Percentiles rank a stretch among this genome's conserved stretches.
Conservation (phyloP, 1,284 basidiomycete species). For the Cryptococcus amylolentus region DNA sequence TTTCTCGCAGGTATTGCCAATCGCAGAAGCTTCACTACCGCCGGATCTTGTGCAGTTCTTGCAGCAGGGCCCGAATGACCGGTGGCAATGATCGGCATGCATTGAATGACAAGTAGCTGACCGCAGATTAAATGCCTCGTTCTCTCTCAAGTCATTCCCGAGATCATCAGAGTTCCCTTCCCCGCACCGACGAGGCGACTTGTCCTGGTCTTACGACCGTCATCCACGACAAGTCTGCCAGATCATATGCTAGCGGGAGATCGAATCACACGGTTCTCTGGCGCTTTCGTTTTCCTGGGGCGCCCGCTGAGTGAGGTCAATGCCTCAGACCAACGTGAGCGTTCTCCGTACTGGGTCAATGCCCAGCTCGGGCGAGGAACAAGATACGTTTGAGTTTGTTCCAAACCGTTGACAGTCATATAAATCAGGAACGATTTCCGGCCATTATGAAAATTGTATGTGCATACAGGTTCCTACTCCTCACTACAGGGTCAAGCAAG, state of each 20-base stretch:
- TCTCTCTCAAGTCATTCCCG: background rate
- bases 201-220: slow-evolving; percentile 13
- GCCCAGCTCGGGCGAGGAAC: background rate
- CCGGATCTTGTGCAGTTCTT: slow-evolving; percentile 32
- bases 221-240: slow-evolving; percentile 8
- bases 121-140: background rate
- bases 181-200: background rate
- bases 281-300: slow-evolving; percentile 22
- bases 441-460: background rate
- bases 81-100: slow-evolving; percentile 9
- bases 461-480: background rate
- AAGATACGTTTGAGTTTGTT: slow-evolving; percentile 2
- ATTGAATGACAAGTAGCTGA: background rate
- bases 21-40: slow-evolving; percentile 18
- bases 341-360: background rate
- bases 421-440: background rate
- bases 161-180: background rate
- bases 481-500: no score
- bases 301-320: slow-evolving; percentile 3
- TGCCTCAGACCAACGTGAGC: slow-evolving; percentile 1
- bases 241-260: slow-evolving; percentile 18
- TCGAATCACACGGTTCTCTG: slow-evolving; percentile 28
- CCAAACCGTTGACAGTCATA: background rate
- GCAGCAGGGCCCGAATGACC: slow-evolving; percentile 22
- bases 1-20: slow-evolving; percentile 16